These are phyloP conservation scores for Artemisia tridentata DNA, from an alignment of 129 eudicot genomes.

Conservation along the genomic window DNA sequence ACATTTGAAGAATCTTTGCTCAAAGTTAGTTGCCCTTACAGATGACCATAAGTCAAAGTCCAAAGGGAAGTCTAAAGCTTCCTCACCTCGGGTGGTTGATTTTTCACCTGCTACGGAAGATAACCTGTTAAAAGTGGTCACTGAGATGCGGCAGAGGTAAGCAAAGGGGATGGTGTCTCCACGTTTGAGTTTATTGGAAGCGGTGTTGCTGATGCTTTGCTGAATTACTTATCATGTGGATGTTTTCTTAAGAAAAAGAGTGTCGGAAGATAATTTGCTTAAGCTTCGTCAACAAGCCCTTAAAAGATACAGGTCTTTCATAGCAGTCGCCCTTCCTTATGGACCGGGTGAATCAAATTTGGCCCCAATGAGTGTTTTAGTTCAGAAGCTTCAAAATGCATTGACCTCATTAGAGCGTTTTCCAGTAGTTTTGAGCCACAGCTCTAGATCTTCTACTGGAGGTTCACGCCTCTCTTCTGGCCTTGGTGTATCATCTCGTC, in stretches of 20 bases:
- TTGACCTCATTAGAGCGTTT: slow-evolving; percentile 78
- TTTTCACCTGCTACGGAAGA: slow-evolving; percentile 60
- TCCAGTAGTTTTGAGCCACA: slow-evolving; percentile 71
- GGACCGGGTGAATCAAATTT: slow-evolving; percentile 32
- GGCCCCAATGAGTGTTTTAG: slow-evolving; percentile 63
- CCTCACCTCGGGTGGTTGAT: slow-evolving; percentile 40
- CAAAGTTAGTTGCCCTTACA: slow-evolving; percentile 41
- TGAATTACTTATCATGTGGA: slow-evolving; percentile 72
- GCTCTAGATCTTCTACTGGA: slow-evolving; percentile 56
- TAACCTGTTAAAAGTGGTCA: slow-evolving; percentile 44
- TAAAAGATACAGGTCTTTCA: slow-evolving; percentile 56
- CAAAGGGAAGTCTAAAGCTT: slow-evolving; percentile 68
- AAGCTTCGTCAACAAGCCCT: slow-evolving; percentile 68
- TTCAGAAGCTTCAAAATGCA: slow-evolving; percentile 88
- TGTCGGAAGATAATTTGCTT: slow-evolving; percentile 49
- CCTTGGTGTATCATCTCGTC: slow-evolving; percentile 61
- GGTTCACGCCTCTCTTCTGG: slow-evolving; percentile 74
- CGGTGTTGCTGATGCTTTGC: slow-evolving; percentile 72
- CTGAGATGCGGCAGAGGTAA: slow-evolving; percentile 62
- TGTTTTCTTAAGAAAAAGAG: slow-evolving; percentile 52
- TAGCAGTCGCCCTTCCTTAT: slow-evolving; percentile 53
- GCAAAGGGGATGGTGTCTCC: slow-evolving; percentile 79
- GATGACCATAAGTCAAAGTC: slow-evolving; percentile 57
- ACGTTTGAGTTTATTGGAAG: slow-evolving; percentile 86
- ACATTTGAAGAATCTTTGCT: slow-evolving; percentile 69